These are phyloP conservation scores for Pestalotiopsis sp. DNA, from an alignment of 2,329 filamentous ascomycete species.

Conservation along the genomic window DNA sequence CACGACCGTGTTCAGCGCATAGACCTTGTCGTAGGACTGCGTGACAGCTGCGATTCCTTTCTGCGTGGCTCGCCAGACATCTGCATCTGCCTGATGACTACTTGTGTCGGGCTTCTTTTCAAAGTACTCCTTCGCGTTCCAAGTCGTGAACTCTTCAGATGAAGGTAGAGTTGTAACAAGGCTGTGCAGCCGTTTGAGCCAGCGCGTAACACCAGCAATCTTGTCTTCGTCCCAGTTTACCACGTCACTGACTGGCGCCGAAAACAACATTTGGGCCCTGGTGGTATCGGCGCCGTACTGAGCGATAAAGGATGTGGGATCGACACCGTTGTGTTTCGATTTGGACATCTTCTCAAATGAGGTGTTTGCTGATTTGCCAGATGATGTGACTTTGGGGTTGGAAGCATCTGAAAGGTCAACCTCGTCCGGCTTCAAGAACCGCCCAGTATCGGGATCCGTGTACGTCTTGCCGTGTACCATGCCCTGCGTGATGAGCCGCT, in stretches of 20 bases:
- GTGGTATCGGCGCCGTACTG: conserved; percentile 83
- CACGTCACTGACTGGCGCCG: conserved; percentile 80
- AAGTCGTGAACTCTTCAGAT: conserved; percentile 13
- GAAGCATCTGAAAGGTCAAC: conserved; percentile 63
- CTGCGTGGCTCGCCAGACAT: conserved; percentile 69
- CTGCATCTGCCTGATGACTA: conserved; percentile 44
- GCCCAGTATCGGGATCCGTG: conserved; percentile 72
- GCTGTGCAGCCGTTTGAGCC: conserved; percentile 71
- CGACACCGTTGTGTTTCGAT: conserved; percentile 90
- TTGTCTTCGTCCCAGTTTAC: conserved; percentile 87
- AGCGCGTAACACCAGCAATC: conserved; percentile 79
- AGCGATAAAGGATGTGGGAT: conserved; percentile 72
- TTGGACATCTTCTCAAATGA: conserved; percentile 94
- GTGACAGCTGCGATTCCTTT: conserved; percentile 69
- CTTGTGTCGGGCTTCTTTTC: conserved; percentile 32
- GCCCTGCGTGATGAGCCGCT: conserved; percentile 80
- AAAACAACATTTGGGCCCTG: conserved; percentile 85
- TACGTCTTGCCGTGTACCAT: conserved; percentile 93
- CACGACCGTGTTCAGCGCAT: conserved; percentile 80
- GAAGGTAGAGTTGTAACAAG: conserved; percentile 43
- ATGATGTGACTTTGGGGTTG: conserved; percentile 63
- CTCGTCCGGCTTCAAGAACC: conserved; percentile 77
- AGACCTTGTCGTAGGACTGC: conserved; percentile 69
- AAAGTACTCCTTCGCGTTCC: conserved; percentile 39
- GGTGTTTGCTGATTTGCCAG: conserved; percentile 59